Evolutionary conservation across 2,329 filamentous ascomycete genomes (phyloP).

Genomic region (Endoconidiophora polonica): DNA sequence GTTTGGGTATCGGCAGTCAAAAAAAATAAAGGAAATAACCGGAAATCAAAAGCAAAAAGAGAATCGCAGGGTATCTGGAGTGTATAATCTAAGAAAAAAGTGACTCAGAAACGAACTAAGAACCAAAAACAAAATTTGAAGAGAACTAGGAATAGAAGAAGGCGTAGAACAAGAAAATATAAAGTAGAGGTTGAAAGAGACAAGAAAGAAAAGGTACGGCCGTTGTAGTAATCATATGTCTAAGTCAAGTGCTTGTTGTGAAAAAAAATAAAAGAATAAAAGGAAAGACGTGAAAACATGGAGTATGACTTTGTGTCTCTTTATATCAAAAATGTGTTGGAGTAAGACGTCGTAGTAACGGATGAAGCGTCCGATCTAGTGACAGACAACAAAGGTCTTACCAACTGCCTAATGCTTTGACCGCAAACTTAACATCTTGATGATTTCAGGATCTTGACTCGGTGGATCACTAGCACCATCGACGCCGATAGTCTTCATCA

Average conservation of each 20-base stretch:
- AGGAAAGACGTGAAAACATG: neutral
- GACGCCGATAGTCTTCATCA: constrained; percentile 18
- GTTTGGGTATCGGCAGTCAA: no score
- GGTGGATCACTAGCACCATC: constrained; percentile 20
- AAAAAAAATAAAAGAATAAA: neutral
- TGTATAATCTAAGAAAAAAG: neutral
- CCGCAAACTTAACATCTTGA: constrained; percentile 15
- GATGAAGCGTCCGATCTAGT: neutral
- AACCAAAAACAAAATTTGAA: neutral
- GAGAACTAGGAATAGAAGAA: neutral
- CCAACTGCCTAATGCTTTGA: neutral
- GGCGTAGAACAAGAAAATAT: neutral
- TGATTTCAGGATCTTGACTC: constrained; percentile 24
- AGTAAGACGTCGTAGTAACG: neutral
- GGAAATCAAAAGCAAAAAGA: no score
- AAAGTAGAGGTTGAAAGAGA: neutral
- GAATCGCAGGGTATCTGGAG: no score
- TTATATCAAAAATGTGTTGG: no score
- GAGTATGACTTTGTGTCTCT: neutral
- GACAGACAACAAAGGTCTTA: neutral
- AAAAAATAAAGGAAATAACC: no score
- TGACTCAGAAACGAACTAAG: neutral
- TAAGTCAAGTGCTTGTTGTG: neutral
- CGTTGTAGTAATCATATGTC: no score
- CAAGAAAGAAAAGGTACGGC: no score